Percentiles rank a stretch among this genome's conserved stretches.
Evolutionary conservation across 345 rosid species (phyloP).

Genomic region (Hibiscus syriacus): DNA sequence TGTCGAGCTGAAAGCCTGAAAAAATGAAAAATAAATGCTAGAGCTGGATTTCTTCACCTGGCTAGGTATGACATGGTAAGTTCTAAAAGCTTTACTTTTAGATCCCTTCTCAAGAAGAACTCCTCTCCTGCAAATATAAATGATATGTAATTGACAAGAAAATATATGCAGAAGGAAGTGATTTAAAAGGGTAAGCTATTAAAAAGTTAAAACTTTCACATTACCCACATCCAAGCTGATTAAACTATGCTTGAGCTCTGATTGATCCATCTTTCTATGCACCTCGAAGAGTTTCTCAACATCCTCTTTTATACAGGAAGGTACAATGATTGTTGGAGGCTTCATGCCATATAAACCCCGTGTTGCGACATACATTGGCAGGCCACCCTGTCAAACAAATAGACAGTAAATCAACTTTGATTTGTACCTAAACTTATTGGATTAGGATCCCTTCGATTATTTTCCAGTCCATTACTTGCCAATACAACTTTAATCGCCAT

Average conservation of each 20-base stretch:
- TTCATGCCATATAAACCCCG: constrained; percentile 76
- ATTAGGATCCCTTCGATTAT: background rate
- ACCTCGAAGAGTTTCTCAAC: constrained; percentile 77
- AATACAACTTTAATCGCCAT: background rate
- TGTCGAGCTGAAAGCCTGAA: background rate
- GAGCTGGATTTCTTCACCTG: constrained; percentile 39
- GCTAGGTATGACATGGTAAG: constrained; percentile 81
- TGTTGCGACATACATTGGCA: constrained; percentile 94
- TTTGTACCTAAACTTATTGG: background rate
- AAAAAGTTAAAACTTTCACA: constrained; percentile 3
- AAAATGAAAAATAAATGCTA: background rate
- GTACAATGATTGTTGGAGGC: constrained; percentile 81
- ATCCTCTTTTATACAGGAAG: constrained; percentile 49
- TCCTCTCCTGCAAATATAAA: constrained; percentile 65
- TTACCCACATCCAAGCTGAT: constrained; percentile 86
- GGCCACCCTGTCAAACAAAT: constrained; percentile 53
- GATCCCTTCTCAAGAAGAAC: constrained; percentile 63
- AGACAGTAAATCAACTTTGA: background rate
- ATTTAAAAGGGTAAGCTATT: no score
- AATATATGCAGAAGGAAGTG: background rate
- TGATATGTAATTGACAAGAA: background rate
- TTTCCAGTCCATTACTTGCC: background rate
- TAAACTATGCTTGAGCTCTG: constrained; percentile 65
- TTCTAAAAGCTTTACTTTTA: constrained; percentile 90
- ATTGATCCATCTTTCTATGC: constrained; percentile 68